Conservation (phyloP, 805 yeast genomes). For the Saturnispora galanensis region DNA sequence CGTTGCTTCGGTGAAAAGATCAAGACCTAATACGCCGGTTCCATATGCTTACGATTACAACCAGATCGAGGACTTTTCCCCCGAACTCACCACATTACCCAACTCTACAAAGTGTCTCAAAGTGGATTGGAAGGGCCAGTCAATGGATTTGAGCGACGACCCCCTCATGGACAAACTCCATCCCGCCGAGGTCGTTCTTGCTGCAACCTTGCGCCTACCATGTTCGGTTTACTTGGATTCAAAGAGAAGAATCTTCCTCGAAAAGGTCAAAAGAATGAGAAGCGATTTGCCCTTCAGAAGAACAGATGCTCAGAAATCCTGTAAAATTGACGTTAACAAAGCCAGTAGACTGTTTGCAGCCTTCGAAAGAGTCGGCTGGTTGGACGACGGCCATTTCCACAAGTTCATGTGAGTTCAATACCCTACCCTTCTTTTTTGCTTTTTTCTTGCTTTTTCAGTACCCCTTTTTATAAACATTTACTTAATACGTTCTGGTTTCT, state of each 20-base stretch:
- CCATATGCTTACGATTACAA: constrained; percentile 54
- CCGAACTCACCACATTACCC: constrained; percentile 58
- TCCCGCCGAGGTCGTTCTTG: constrained; percentile 83
- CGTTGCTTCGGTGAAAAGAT: constrained; percentile 11
- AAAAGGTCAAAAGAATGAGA: constrained; percentile 70
- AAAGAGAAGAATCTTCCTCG: constrained; percentile 77
- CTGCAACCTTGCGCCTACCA: constrained; percentile 83
- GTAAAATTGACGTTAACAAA: constrained; percentile 93
- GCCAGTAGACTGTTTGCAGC: constrained; percentile 88
- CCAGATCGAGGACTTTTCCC: constrained; percentile 75
- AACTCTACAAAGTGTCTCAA: constrained; percentile 61
- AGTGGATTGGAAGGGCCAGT: constrained; percentile 97
- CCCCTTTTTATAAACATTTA: constrained; percentile 1
- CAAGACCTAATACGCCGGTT: constrained; percentile 30
- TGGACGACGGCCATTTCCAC: constrained; percentile 62
- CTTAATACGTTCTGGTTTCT: no score
- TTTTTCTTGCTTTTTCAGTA: not conserved
- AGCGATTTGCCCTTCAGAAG: constrained; percentile 76
- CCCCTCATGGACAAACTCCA: constrained; percentile 67
- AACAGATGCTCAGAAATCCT: constrained; percentile 97
- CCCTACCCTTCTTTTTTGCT: not conserved
- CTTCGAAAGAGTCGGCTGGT: constrained; percentile 87
- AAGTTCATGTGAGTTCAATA: constrained; percentile 26
- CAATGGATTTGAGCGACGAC: constrained; percentile 80
- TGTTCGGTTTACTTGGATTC: constrained; percentile 73